Evolutionary conservation across 345 rosid genomes (phyloP), one percentile per base, ranked within the genome.

Genomic region (Brassica cretica): DNA sequence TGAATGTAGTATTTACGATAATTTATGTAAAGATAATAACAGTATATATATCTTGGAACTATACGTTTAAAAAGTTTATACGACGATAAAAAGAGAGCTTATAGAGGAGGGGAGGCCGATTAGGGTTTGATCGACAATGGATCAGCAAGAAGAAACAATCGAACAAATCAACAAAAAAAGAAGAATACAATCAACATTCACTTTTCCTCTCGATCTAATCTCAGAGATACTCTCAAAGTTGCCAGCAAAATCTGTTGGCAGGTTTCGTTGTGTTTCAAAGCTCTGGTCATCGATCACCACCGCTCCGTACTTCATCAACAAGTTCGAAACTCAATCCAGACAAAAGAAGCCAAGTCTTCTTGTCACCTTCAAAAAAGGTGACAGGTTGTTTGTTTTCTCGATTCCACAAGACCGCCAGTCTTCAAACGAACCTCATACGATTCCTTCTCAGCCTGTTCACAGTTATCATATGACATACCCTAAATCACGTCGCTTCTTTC

Each of bases 191-290:
- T 29, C 39, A 62, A 29, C 66, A 72, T 11, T 5, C 8, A 24
- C 16, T 1, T 8, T 65, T 19, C 58, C 72, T 18, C 66, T 10
- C 1, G 78, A 75, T 67, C 8, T 56, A 16, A 58, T 18, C 41
- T 66, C 7, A 6, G 59, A 55, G 29, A 56, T 75, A 35, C 59
- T 66, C 19, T 66, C 14, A 25, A 56, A n/a, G 30, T 9, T 75
- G 27, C 78, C 78, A 1, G 7, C 2, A 2, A 58, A 66, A 58
- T 37, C 59, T 0, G 8, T 66, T 9, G 8, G 14, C 14, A 66
- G 72, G 29, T 66, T 15, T 58, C 30, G 44, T 58, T 67, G 46
- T 27, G 66, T 75, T 24, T 66, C 66, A 16, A 75, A 75, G 41
- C 72, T 14, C 1, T 75, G 78, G 72, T 66, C 29, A 58, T 25